These are phyloP conservation scores for Avena sativa DNA, from an alignment of 176 grass and related monocot species.

Conservation along the genomic window DNA sequence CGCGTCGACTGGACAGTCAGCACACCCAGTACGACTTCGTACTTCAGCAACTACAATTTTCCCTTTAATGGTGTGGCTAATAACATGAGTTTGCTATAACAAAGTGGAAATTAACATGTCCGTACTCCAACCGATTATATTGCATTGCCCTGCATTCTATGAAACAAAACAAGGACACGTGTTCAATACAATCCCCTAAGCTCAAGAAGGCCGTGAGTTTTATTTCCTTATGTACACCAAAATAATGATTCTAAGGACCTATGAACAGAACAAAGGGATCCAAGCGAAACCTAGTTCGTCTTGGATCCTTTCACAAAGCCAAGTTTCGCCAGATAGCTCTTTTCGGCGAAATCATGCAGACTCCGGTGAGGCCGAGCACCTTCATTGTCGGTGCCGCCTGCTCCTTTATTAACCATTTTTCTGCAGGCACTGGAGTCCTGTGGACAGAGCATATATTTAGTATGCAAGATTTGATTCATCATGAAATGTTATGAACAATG, in stretches of 20 bases:
- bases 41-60: too few relatives aligned
- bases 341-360: constrained; percentile 94
- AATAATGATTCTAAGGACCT: not conserved
- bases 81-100: too few relatives aligned
- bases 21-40: too few relatives aligned
- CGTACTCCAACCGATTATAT: not conserved
- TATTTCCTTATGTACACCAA: not conserved
- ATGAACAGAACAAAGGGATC: not conserved
- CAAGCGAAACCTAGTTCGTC: not conserved
- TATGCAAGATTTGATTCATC: not conserved
- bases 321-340: constrained; percentile 76
- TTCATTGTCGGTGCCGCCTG: constrained; percentile 61
- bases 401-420: constrained; percentile 68
- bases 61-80: too few relatives aligned
- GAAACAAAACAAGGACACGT: not conserved
- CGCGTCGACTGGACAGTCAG: too few relatives aligned
- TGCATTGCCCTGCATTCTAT: not conserved
- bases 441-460: not conserved
- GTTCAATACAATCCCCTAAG: not conserved
- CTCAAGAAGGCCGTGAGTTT: not conserved
- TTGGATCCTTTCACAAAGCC: constrained; percentile 66
- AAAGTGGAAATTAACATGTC: not conserved
- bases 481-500: not conserved
- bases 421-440: constrained; percentile 78
- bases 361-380: constrained; percentile 65